phyloP scores from a whole-genome alignment of 2,329 filamentous ascomycete genomes.

The Calonectria multiphialidica region DNA sequence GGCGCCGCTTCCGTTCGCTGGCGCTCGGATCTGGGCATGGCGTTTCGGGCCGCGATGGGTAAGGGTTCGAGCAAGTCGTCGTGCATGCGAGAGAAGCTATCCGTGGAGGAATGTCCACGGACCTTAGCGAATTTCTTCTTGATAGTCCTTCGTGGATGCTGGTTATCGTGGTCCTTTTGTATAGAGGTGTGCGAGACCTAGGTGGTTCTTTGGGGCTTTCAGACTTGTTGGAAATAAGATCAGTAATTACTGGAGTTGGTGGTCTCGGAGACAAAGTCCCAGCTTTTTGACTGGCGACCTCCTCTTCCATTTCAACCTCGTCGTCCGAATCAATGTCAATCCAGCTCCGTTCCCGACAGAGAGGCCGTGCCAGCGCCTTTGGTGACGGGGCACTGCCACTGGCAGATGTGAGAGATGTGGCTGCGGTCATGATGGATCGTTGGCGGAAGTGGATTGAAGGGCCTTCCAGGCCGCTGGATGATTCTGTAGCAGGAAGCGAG shows the following conservation, averaged over 20 bases:
- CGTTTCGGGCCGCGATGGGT: conserved; percentile 21
- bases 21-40: conserved; percentile 25
- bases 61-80: conserved; percentile 20
- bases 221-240: conserved; percentile 32
- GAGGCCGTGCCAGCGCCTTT: conserved; percentile 34
- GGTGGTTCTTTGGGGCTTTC: conserved; percentile 25
- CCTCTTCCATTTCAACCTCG: conserved; percentile 27
- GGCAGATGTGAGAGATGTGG: conserved; percentile 51
- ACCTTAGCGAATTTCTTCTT: conserved; percentile 30
- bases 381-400: conserved; percentile 44
- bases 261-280: conserved; percentile 46
- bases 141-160: conserved; percentile 1
- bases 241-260: conserved; percentile 41
- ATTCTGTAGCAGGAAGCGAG: conserved; percentile 46
- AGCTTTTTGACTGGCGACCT: conserved; percentile 24
- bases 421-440: conserved; percentile 51
- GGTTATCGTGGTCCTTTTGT: not conserved
- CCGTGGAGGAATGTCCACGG: conserved; percentile 37
- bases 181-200: not conserved
- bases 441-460: conserved; percentile 49
- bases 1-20: conserved; percentile 21
- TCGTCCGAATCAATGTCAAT: conserved; percentile 52
- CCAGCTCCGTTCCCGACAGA: conserved; percentile 49
- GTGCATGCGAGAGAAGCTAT: conserved; percentile 33
- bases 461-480: conserved; percentile 47